Conservation (phyloP, 202 grass and related monocot species). For the Schoenoplectus triqueter region DNA sequence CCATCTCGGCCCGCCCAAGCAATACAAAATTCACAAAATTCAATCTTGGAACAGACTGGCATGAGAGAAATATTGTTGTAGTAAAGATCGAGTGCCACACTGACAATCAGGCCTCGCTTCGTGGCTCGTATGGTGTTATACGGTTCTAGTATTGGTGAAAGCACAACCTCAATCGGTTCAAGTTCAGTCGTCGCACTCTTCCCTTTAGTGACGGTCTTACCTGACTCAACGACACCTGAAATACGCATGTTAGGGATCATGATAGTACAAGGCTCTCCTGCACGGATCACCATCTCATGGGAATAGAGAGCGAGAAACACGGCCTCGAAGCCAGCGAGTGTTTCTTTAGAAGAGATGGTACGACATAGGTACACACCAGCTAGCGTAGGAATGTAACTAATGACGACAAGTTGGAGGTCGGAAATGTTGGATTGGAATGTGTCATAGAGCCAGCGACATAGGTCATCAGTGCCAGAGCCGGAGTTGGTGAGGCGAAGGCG, state of each 20-base stretch:
- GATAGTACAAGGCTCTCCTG: conserved; percentile 48
- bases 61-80: conserved; percentile 62
- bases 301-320: conserved; percentile 76
- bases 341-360: conserved; percentile 51
- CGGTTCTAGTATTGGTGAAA: conserved; percentile 66
- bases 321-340: conserved; percentile 77
- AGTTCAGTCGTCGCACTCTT: conserved; percentile 33
- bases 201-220: conserved; percentile 43
- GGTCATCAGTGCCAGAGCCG: conserved; percentile 55
- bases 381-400: conserved; percentile 63
- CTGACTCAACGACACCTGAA: conserved; percentile 1
- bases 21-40: conserved; percentile 72
- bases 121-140: conserved; percentile 67
- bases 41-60: conserved; percentile 67
- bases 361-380: conserved; percentile 70
- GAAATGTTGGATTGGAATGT: conserved; percentile 61
- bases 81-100: conserved; percentile 76
- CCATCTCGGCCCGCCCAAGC: conserved; percentile 49
- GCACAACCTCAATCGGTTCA: conserved; percentile 44
- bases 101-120: conserved; percentile 59
- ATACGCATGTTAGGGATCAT: conserved; percentile 49
- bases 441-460: conserved; percentile 91
- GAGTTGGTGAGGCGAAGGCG: conserved; percentile 50
- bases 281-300: conserved; percentile 53
- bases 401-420: conserved; percentile 67